A percentile compares a stretch with the other conserved stretches of the same genome.
phyloP scores from a whole-genome alignment of 2,329 filamentous ascomycete species.

The Thermothelomyces thermophilus region DNA sequence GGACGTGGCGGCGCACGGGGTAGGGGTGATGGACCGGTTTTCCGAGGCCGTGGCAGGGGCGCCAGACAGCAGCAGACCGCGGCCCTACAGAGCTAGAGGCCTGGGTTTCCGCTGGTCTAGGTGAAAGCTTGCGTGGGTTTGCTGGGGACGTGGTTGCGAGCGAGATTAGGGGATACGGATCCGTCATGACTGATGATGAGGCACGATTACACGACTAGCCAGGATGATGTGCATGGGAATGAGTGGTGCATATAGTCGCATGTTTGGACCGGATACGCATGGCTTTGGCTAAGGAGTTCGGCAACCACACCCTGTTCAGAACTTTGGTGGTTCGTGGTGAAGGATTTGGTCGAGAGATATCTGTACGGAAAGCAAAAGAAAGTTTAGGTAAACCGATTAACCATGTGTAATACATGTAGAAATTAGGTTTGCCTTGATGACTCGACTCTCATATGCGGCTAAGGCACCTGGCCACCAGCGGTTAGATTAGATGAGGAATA shows the following conservation, averaged over 20 bases:
- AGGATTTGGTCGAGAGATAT: no score
- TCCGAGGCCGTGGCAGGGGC: slow-evolving; percentile 11
- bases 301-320: no score
- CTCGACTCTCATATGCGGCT: no score
- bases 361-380: no score
- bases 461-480: no score
- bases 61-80: slow-evolving; percentile 1
- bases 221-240: not conserved
- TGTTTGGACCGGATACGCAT: not conserved
- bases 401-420: no score
- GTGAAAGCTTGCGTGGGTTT: not conserved
- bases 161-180: not conserved
- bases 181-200: not conserved
- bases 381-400: no score
- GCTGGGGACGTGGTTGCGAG: not conserved
- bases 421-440: no score
- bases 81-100: not conserved
- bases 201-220: not conserved
- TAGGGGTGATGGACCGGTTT: slow-evolving; percentile 11
- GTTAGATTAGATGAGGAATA: no score
- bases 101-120: not conserved
- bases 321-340: no score
- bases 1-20: slow-evolving; percentile 17
- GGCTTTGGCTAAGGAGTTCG: not conserved
- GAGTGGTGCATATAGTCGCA: not conserved